These are phyloP conservation scores for Clathrus columnatus DNA, from an alignment of 768 basidiomycete species.

Conservation along the genomic window DNA sequence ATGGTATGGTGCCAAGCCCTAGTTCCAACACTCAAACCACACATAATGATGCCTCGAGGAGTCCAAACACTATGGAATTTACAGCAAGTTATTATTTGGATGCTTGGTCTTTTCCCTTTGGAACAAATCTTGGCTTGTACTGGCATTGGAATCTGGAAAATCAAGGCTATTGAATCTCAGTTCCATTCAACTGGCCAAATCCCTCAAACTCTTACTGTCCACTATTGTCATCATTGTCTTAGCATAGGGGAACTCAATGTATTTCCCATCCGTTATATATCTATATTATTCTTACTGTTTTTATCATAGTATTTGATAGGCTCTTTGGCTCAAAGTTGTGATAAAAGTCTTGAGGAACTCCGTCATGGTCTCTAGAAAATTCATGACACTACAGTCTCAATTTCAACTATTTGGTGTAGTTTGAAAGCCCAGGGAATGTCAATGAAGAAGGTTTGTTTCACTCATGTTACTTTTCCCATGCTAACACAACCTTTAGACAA, in stretches of 20 bases:
- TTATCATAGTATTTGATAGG: background rate
- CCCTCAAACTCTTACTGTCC: background rate
- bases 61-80: too few relatives aligned
- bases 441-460: slow-evolving; percentile 3
- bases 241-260: background rate
- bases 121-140: background rate
- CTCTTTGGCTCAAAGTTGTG: background rate
- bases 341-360: background rate
- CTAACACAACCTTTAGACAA: slow-evolving; percentile 10
- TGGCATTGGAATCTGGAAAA: background rate
- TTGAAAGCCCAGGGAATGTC: background rate
- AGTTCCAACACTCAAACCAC: too few relatives aligned
- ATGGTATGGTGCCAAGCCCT: slow-evolving; percentile 13
- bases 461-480: background rate
- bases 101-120: too few relatives aligned
- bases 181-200: background rate
- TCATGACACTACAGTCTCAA: background rate
- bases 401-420: background rate
- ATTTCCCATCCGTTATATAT: background rate
- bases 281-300: background rate
- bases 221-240: background rate
- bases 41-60: too few relatives aligned
- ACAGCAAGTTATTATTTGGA: too few relatives aligned
- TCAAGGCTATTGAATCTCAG: background rate
- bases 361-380: background rate